phyloP scores from a whole-genome alignment of 2,329 filamentous ascomycete genomes.

The Claviceps digitariae region DNA sequence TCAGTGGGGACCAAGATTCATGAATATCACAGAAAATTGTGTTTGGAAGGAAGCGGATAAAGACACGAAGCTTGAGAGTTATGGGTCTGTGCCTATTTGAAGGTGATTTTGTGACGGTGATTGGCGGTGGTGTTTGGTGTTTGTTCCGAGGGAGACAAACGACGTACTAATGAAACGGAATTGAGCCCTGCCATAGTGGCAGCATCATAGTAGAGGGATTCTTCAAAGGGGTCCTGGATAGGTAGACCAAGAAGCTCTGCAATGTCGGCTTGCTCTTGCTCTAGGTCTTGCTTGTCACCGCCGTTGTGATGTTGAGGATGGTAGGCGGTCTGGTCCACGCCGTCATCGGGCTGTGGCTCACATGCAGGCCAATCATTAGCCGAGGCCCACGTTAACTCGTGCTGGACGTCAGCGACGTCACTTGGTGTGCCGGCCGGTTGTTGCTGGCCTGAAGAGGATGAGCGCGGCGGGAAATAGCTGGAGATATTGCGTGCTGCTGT shows the following conservation, averaged over 20 bases:
- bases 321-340: not conserved
- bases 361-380: not conserved
- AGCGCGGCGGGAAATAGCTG: not conserved
- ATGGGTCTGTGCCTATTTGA: no score
- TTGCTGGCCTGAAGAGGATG: not conserved
- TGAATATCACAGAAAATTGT: not conserved
- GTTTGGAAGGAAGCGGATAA: not conserved
- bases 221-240: constrained; percentile 9
- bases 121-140: not conserved
- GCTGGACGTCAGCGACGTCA: constrained; percentile 12
- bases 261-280: not conserved
- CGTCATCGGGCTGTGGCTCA: not conserved
- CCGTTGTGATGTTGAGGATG: not conserved
- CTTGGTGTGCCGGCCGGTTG: not conserved
- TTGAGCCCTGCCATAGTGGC: constrained; percentile 44
- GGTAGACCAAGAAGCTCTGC: not conserved
- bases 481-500: not conserved
- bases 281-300: not conserved
- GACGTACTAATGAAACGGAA: constrained; percentile 38
- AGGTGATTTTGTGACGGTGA: no score
- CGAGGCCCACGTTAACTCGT: constrained; percentile 1
- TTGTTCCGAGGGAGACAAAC: not conserved
- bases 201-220: constrained; percentile 43
- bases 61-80: not conserved
- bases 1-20: constrained; percentile 6